Evolutionary conservation across 805 yeast genomes (phyloP), one percentile per base, ranked within the genome.

Genomic region (Wickerhamiella brachini): DNA sequence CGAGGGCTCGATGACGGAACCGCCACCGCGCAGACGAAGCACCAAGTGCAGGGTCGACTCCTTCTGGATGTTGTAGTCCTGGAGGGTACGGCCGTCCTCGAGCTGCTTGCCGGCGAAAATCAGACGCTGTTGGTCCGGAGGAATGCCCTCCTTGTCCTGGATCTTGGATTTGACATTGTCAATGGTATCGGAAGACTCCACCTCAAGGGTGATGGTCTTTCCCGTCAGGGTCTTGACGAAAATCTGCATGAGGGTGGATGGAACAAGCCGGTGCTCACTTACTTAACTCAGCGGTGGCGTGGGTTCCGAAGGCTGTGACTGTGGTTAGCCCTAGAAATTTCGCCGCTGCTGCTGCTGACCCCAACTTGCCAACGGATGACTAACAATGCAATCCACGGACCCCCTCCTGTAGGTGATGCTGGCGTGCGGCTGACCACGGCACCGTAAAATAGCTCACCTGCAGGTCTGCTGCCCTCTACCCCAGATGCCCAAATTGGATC

Each of bases 101-200:
- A 90, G 85, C 79, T 90, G 98, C 82, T 90, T 90, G 80, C 98
- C 98, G 71, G 97, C 97, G 71, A 93, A 90, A 81, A 90, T 90
- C 70, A 93, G 84, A 80, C 98, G 87, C 79, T 90, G 97, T 76
- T 90, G 97, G 77, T 90, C 97, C 69, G 97, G 97, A 74, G 97
- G 97, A 65, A 90, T 90, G 72, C 97, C 97, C 76, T 90, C 97
- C 82, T 89, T 89, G 83, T 90, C 95, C 78, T 87, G 95, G 75
- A 88, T 89, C 83, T 89, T 89, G 72, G 95, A 81, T 81, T 89
- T 88, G 81, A 88, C 96, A 71, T 88, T 88, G 85, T 89, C 96
- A 76, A 88, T 88, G 71, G 96, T 87, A 83, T 88, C 97, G 68
- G 95, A 85, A 66, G 96, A 87, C 81, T 88, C 97, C 72, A 88